Base-by-base conservation (phyloP, 2,329 filamentous ascomycete genomes). In the Aspergillus tamarii region DNA sequence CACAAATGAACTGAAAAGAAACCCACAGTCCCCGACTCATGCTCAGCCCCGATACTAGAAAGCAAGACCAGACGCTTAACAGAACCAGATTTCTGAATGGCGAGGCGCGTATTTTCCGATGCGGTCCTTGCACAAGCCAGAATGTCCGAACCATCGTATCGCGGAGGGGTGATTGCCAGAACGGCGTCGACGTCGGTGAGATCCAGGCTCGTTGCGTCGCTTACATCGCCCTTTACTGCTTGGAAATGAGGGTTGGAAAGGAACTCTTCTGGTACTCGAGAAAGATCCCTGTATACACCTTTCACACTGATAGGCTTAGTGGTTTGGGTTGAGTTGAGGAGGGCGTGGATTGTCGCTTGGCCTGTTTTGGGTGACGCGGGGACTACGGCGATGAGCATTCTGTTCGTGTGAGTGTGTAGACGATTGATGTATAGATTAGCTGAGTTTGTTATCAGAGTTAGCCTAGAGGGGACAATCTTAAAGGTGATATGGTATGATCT, bases 361-460 rank as follows among this genome's bases (percentile, higher is more conserved):
- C 58, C 62, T 14, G 66, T 62, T 57, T 67, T 61, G 4, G 66
- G 60, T 4, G 64, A 63, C n/a, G 62, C 66, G 21, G 66, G 64
- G 21, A 62, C 32, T n/a, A 67, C 41, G 6, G 63, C 57, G 45
- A 68, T 55, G n/a, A 39, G 62, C 65, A 68, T 68, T 56, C 55
- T 64, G 48, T 8, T 28, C 1, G 16, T 21, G 5, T n/a, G 4
- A 21, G 2, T 8, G 16, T 30, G 26, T 32, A 2, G 1, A 19
- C 8, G 3, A n/a, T 1, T 34, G 9, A 1, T 52, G 14, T 32
- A 1, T n/a, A 21, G 19, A 8, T 12, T 10, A 14, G 45, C 7
- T 12, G n/a, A 10, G 10, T 32, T 32, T 2, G 28, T 52, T 32
- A 14, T 14, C 2, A 9, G 39, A 41, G 7, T n/a, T n/a, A 19